Conservation (phyloP, 306 rosid genomes). For the Notholithocarpus densiflorus region DNA sequence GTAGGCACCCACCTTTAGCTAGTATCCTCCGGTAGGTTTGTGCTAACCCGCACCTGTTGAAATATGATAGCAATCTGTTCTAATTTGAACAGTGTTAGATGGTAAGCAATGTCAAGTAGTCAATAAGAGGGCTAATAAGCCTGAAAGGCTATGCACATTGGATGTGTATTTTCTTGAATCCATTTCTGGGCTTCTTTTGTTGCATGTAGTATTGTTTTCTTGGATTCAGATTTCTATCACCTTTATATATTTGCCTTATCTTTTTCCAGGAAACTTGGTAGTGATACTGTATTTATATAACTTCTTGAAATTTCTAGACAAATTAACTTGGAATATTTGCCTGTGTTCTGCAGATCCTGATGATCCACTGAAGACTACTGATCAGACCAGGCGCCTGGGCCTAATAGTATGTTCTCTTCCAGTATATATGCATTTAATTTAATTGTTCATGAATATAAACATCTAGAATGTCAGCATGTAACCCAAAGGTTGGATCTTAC, state of each 20-base stretch:
- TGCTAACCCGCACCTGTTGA: not conserved
- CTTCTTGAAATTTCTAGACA: not conserved
- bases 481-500: not conserved
- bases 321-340: not conserved
- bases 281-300: not conserved
- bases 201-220: not conserved
- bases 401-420: slow-evolving; percentile 51
- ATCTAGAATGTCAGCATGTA: not conserved
- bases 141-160: not conserved
- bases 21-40: not conserved
- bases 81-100: not conserved
- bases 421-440: not conserved
- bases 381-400: slow-evolving; percentile 73
- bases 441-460: not conserved
- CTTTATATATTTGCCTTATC: not conserved
- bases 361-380: slow-evolving; percentile 79
- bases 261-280: not conserved
- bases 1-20: not conserved
- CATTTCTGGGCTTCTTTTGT: not conserved
- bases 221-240: not conserved
- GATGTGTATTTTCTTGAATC: not conserved
- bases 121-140: not conserved
- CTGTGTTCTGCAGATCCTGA: slow-evolving; percentile 50
- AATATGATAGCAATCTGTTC: not conserved
- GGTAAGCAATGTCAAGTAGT: not conserved